Evolutionary conservation across 305 asterid genomes (phyloP), one percentile per base, ranked within the genome.

Genomic region (Ilex paraguariensis): DNA sequence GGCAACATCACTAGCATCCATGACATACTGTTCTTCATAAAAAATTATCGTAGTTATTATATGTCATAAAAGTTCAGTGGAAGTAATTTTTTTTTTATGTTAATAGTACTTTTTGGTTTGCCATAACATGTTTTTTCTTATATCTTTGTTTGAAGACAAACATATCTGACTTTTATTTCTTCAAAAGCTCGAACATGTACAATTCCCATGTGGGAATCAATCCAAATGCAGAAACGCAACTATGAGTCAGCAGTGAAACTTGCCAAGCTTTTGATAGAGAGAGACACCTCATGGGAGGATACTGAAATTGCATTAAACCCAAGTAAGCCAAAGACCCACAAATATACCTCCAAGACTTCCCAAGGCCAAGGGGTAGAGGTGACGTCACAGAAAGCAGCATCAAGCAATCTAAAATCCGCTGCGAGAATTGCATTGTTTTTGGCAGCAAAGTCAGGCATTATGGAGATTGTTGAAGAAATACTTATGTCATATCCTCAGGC

Each of bases 401-500:
- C 28, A 21, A 36, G 7, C 42, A 36, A 5, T 36, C 0, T 28
- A 7, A 28, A 13, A 17, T 21, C 28, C 2, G 11, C 8, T 31
- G 62, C 51, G 14, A 62, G 42, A 15, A 42, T 66, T 21, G 57
- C 68, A 10, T 49, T 68, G 32, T 31, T 68, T 28, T 68, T 62
- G 57, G 73, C 68, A 15, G 46, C 63, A 2, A 68, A 68, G 48
- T 39, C 45, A n/a, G 68, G 68, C 10, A 49, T 44, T 42, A 45
- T 44, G 5, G 73, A 68, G 62, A 68, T 62, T 54, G 68, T 61
- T 8, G 15, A 61, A 15, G 53, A 62, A 31, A 68, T 68, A 55
- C 49, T 68, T 49, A 10, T 61, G 10, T 13, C 32, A 21, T 68
- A 61, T 39, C 73, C 58, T 48, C 68, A 61, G 28, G 73, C 67